phyloP scores from a whole-genome alignment of 1,284 basidiomycete species.

The Apiotrichum porosum region DNA sequence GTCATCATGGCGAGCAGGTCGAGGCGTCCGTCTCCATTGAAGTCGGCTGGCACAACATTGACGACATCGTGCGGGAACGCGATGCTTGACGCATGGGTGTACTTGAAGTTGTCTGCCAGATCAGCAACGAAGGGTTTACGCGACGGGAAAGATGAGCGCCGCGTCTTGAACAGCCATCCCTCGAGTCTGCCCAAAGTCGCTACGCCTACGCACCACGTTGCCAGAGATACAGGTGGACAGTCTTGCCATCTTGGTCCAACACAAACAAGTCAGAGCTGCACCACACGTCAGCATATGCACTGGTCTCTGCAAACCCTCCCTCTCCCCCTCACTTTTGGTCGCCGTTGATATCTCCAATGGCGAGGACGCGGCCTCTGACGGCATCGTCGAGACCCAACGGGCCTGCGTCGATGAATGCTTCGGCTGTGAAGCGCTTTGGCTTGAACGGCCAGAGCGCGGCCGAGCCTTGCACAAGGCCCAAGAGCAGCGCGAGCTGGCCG shows the following conservation, averaged over 20 bases:
- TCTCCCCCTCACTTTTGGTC: slow-evolving; percentile 74
- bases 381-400: slow-evolving; percentile 67
- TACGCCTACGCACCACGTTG: slow-evolving; percentile 68
- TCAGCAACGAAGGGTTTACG: background rate
- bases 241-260: slow-evolving; percentile 66
- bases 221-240: slow-evolving; percentile 75
- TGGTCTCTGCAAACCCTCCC: slow-evolving; percentile 3
- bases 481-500: slow-evolving; percentile 6
- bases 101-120: slow-evolving; percentile 52
- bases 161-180: too few relatives aligned
- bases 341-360: slow-evolving; percentile 90
- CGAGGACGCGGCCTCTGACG: slow-evolving; percentile 59
- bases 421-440: slow-evolving; percentile 77
- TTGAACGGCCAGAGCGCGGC: slow-evolving; percentile 65
- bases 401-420: slow-evolving; percentile 76
- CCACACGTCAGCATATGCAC: background rate
- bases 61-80: slow-evolving; percentile 54
- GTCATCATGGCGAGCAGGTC: slow-evolving; percentile 81
- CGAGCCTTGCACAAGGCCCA: slow-evolving; percentile 5
- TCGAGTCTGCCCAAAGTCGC: too few relatives aligned
- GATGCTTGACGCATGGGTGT: slow-evolving; percentile 8
- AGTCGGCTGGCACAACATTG: slow-evolving; percentile 89
- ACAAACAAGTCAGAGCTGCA: slow-evolving; percentile 73
- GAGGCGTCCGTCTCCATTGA: slow-evolving; percentile 82
- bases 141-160: background rate